Evolutionary conservation across 2,329 filamentous ascomycete species (phyloP), one percentile per base, ranked within the genome.

Genomic region (Talaromyces funiculosus): DNA sequence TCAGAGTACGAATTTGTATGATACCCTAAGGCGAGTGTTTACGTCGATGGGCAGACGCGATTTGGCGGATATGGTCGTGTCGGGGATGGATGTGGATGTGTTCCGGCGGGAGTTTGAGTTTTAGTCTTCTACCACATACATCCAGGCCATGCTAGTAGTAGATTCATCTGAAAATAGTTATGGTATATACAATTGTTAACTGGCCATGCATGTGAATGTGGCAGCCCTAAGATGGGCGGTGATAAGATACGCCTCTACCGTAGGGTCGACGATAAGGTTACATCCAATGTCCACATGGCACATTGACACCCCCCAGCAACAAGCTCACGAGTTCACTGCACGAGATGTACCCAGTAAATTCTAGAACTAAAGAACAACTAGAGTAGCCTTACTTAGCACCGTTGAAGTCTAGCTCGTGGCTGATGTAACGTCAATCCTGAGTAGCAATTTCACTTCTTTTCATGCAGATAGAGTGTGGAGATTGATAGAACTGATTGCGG

Each of bases 101-200:
- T 96, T 99, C 81, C 85, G 92, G 69, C 86, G 86, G 61, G 92
- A 97, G 71, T 94, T 97, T 81, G 92, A 96, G 62, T 96, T 96
- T 72, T 89, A 73, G 72, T 6, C 12, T 49, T 26, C 38, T 47
- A 26, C 38, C 38, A 22, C 38, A 42, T 42, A 18, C n/a, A 18
- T 3, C 9, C n/a, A n/a, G n/a, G n/a, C n/a, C 40, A 45, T 45
- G 14, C 14, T 29, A 47, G 43, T 37, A 37, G 35, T 33, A 37
- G 10, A 47, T 47, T 26, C 12, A 9, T n/a, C 5, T 47, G 43
- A 47, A 47, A 16, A 43, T 45, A 42, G n/a, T 22, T 18, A 43
- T 43, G 20, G 22, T 7, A 26, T 45, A 20, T 20, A 42, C 20
- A 14, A 26, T 22, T 22, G n/a, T 45, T 12, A 43, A 20, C 20